A percentile compares a stretch with the other conserved stretches of the same genome.
Evolutionary conservation across 2,329 filamentous ascomycete genomes (phyloP).

Genomic region (Sphaerostilbella broomeana): DNA sequence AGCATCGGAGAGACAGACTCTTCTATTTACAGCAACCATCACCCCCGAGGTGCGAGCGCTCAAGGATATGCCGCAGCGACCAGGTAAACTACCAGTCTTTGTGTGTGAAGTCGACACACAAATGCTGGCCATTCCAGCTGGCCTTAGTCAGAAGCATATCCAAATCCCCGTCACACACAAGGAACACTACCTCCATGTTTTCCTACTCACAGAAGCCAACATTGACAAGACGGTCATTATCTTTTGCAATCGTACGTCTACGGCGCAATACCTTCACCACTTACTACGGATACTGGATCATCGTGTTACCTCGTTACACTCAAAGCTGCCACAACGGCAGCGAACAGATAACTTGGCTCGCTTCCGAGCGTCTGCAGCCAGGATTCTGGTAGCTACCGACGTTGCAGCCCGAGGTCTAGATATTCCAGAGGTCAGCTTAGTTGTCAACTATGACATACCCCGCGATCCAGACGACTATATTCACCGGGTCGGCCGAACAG

Average conservation of each 20-base stretch:
- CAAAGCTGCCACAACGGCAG: constrained; percentile 75
- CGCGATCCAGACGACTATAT: constrained; percentile 97
- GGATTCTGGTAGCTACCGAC: constrained; percentile 90
- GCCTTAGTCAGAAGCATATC: constrained; percentile 76
- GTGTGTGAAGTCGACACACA: constrained; percentile 81
- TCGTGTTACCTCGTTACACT: constrained; percentile 87
- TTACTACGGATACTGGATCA: constrained; percentile 79
- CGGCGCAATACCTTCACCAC: constrained; percentile 84
- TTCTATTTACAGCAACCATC: constrained; percentile 93
- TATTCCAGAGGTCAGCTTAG: constrained; percentile 83
- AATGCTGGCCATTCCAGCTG: constrained; percentile 69
- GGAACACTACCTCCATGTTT: constrained; percentile 87
- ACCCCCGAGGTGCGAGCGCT: constrained; percentile 86
- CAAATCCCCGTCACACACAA: constrained; percentile 87
- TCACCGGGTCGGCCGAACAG: constrained; percentile 90
- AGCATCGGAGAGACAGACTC: constrained; percentile 74
- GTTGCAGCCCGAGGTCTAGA: constrained; percentile 91
- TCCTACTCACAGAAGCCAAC: constrained; percentile 75
- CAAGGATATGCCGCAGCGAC: constrained; percentile 65
- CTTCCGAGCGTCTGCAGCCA: constrained; percentile 82
- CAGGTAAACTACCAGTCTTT: constrained; percentile 70
- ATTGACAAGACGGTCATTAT: constrained; percentile 73
- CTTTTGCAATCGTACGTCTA: constrained; percentile 88
- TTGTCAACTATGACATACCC: constrained; percentile 93
- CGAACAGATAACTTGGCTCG: constrained; percentile 81